Conservation (phyloP, 345 rosid species). For the Durio zibethinus region DNA sequence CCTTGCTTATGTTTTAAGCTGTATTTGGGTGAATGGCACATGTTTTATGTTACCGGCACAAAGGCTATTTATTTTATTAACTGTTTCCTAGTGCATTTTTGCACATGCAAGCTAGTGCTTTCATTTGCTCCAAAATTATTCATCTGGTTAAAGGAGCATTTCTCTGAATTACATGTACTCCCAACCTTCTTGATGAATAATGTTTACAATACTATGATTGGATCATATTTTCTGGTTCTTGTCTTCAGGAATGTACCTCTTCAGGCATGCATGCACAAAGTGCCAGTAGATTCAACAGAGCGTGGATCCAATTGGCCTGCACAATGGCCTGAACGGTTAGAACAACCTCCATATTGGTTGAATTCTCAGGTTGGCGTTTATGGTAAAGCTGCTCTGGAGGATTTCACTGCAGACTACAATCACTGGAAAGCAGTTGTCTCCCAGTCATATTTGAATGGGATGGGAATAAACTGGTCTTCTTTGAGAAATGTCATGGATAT, state of each 20-base stretch:
- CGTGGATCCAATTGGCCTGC: conserved; percentile 78
- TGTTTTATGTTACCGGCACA: too few relatives aligned
- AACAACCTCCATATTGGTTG: conserved; percentile 71
- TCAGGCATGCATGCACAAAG: conserved; percentile 78
- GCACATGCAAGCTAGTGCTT: not conserved
- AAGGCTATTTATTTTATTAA: not conserved
- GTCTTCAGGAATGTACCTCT: conserved; percentile 65
- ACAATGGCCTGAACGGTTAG: conserved; percentile 65
- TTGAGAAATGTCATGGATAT: conserved; percentile 90
- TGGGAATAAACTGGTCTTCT: conserved; percentile 63
- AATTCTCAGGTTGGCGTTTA: conserved; percentile 57
- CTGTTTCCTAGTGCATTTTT: not conserved
- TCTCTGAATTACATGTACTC: not conserved
- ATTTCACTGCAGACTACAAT: conserved; percentile 55
- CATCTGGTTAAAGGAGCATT: not conserved
- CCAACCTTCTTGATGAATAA: not conserved
- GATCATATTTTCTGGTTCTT: conserved; percentile 2
- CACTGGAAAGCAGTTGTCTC: conserved; percentile 69
- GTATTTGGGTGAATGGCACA: too few relatives aligned
- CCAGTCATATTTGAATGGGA: conserved; percentile 49
- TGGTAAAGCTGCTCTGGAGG: conserved; percentile 65
- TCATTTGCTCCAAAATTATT: not conserved
- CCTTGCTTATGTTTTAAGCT: too few relatives aligned
- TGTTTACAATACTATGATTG: not conserved
- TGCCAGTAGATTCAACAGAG: conserved; percentile 41